Conservation (phyloP, 768 basidiomycete genomes). For the Amanita rubescens region DNA sequence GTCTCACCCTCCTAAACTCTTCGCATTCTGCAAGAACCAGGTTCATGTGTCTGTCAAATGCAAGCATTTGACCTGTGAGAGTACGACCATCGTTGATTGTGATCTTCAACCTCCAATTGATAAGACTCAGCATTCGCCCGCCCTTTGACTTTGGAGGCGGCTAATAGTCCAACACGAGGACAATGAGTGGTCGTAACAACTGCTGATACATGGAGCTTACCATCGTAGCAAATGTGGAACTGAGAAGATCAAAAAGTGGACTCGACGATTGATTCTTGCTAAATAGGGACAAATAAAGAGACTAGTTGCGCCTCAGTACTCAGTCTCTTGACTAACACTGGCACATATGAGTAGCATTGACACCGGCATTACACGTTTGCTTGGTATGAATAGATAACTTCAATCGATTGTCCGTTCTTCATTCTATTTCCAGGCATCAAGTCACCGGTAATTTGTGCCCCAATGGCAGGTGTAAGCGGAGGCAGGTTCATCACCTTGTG, state of each 20-base stretch:
- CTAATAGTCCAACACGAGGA: constrained; percentile 26
- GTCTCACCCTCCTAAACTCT: constrained; percentile 88
- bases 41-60: constrained; percentile 99
- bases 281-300: constrained; percentile 3
- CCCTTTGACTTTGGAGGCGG: constrained; percentile 96
- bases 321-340: not conserved
- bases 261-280: not conserved
- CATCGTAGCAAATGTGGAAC: constrained; percentile 40
- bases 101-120: constrained; percentile 97
- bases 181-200: not conserved
- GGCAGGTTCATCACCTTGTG: constrained; percentile 26
- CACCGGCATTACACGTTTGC: constrained; percentile 20
- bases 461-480: constrained; percentile 69
- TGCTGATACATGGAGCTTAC: constrained; percentile 23
- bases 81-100: constrained; percentile 97
- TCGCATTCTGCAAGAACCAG: constrained; percentile 97
- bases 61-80: constrained; percentile 97
- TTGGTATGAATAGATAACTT: constrained; percentile 30
- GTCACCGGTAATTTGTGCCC: constrained; percentile 53
- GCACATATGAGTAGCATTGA: not conserved
- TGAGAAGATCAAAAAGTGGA: not conserved
- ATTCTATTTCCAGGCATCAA: constrained; percentile 33
- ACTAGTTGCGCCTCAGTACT: too few species aligned
- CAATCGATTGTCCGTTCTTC: not conserved
- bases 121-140: constrained; percentile 94